These are phyloP conservation scores for Boletellus ananas DNA, from an alignment of 768 basidiomycete species.

Conservation along the genomic window DNA sequence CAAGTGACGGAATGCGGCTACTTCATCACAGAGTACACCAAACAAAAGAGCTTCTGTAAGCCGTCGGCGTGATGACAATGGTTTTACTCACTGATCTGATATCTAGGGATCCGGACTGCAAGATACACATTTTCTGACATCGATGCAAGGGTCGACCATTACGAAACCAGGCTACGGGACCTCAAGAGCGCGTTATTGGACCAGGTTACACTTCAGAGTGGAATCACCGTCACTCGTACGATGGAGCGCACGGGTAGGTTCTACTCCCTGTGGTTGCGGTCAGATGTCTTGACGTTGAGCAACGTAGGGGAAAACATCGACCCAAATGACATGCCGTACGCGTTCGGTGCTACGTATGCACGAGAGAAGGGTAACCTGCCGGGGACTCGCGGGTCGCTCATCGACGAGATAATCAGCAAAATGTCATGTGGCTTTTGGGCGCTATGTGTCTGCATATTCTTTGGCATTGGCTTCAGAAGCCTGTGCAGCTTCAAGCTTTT, in stretches of 20 bases:
- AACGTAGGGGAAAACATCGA: neutral
- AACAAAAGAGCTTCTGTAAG: neutral
- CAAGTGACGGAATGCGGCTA: conserved; percentile 10
- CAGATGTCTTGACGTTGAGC: neutral
- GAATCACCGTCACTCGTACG: conserved; percentile 1
- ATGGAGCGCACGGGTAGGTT: neutral
- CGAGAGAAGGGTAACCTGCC: conserved; percentile 1
- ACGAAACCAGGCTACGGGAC: neutral
- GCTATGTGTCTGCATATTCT: too few relatives aligned
- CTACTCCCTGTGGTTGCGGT: neutral
- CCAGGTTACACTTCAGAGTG: neutral
- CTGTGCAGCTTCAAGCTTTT: too few relatives aligned
- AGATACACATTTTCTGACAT: conserved; percentile 1
- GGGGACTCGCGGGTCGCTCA: conserved; percentile 2
- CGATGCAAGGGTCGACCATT: neutral
- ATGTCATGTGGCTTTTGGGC: too few relatives aligned
- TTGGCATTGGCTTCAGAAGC: too few relatives aligned
- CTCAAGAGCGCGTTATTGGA: neutral
- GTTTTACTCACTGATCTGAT: neutral
- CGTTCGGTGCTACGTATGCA: conserved; percentile 2
- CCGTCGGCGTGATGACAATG: neutral
- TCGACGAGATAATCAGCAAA: conserved; percentile 5
- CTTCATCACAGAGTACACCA: conserved; percentile 3
- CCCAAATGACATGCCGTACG: conserved; percentile 7
- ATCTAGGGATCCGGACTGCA: neutral